These are phyloP conservation scores for Botryotinia calthae DNA, from an alignment of 2,329 filamentous ascomycete species.

Conservation along the genomic window DNA sequence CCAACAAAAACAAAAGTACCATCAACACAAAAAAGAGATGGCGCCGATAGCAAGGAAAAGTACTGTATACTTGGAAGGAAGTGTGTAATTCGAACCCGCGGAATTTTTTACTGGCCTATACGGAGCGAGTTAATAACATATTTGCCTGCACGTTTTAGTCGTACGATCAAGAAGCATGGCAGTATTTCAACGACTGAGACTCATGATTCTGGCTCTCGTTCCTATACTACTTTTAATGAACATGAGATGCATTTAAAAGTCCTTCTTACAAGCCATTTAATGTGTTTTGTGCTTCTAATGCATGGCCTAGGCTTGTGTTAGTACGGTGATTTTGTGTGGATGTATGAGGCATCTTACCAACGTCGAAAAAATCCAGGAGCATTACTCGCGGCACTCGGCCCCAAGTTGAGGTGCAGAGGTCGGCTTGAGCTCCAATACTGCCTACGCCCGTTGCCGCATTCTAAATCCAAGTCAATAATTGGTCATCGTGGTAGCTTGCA, in stretches of 20 bases:
- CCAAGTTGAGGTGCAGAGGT: conserved; percentile 47
- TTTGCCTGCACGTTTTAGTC: neutral
- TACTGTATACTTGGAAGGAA: neutral
- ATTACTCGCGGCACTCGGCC: conserved; percentile 52
- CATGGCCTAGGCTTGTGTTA: conserved; percentile 30
- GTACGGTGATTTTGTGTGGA: neutral
- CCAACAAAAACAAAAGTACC: neutral
- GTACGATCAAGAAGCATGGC: neutral
- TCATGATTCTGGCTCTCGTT: conserved; percentile 18
- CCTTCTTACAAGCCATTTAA: conserved; percentile 29
- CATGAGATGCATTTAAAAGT: neutral
- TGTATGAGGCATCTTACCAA: conserved; percentile 29
- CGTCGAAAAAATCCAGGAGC: conserved; percentile 59
- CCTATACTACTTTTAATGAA: conserved; percentile 14
- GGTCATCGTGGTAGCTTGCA: neutral
- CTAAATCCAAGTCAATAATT: neutral
- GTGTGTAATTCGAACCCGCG: neutral
- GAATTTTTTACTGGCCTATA: conserved; percentile 6
- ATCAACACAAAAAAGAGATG: neutral
- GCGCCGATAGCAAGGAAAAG: neutral
- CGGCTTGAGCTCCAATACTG: conserved; percentile 50
- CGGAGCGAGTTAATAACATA: neutral
- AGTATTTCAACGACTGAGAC: conserved; percentile 22
- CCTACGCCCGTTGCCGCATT: conserved; percentile 45
- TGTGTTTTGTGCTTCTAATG: conserved; percentile 35